A percentile compares a stretch with the other conserved stretches of the same genome.
Conservation (phyloP, 1,139 yeast species). For the Maudiozyma humilis region DNA sequence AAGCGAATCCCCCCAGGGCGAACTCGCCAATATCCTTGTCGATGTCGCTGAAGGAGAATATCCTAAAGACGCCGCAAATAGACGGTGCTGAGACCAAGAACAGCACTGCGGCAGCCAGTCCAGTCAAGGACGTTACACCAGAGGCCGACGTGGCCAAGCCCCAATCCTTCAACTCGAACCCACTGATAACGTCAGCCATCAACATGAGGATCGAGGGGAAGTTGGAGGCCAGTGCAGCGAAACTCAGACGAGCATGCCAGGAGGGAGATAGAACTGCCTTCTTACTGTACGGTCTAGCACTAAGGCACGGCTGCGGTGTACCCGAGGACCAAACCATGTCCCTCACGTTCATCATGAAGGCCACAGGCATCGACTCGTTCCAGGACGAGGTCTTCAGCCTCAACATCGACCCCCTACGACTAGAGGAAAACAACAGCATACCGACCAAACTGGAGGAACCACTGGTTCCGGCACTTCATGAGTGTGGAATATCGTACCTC, state of each 20-base stretch:
- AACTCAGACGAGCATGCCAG: slow-evolving; percentile 38
- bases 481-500: slow-evolving; percentile 53
- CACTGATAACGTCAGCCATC: slow-evolving; percentile 36
- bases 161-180: slow-evolving; percentile 4
- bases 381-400: slow-evolving; percentile 22
- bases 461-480: slow-evolving; percentile 40
- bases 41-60: slow-evolving; percentile 2
- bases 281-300: slow-evolving; percentile 62
- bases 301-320: slow-evolving; percentile 66
- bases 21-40: slow-evolving; percentile 3
- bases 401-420: slow-evolving; percentile 31
- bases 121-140: not conserved
- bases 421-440: slow-evolving; percentile 18
- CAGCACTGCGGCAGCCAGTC: not conserved
- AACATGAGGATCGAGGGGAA: slow-evolving; percentile 51
- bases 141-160: no score
- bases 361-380: slow-evolving; percentile 33
- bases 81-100: not conserved
- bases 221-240: slow-evolving; percentile 62
- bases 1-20: not conserved
- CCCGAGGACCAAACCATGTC: slow-evolving; percentile 50
- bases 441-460: slow-evolving; percentile 29
- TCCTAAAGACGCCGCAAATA: not conserved
- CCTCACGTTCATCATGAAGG: slow-evolving; percentile 51
- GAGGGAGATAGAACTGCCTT: slow-evolving; percentile 58